Percentiles rank a stretch among this genome's conserved stretches.
phyloP scores from a whole-genome alignment of 2,329 filamentous ascomycete species.

The Aspergillus melleus region DNA sequence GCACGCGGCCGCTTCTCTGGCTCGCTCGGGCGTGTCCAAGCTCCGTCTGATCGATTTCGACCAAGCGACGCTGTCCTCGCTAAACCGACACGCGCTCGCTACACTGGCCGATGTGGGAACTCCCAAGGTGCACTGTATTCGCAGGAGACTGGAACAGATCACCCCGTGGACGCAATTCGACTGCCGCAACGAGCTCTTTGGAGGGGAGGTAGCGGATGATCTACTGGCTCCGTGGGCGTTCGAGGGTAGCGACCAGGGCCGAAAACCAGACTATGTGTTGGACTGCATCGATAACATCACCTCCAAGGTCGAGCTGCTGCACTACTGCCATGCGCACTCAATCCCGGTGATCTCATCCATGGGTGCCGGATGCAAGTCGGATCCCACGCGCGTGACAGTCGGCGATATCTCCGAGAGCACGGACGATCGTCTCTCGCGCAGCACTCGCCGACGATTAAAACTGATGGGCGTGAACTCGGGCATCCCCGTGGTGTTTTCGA shows the following conservation, averaged over 20 bases:
- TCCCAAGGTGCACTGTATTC: slow-evolving; percentile 84
- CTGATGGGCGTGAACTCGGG: slow-evolving; percentile 74
- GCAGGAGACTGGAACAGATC: slow-evolving; percentile 77
- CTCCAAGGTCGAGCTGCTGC: slow-evolving; percentile 85
- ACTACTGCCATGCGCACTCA: slow-evolving; percentile 77
- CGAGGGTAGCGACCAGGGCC: slow-evolving; percentile 44
- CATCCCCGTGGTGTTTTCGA: slow-evolving; percentile 90
- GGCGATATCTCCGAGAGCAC: slow-evolving; percentile 87
- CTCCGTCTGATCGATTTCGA: slow-evolving; percentile 94
- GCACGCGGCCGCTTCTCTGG: slow-evolving; percentile 81
- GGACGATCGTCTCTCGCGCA: slow-evolving; percentile 84
- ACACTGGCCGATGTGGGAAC: slow-evolving; percentile 92
- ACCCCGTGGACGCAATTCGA: slow-evolving; percentile 92
- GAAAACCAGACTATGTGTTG: slow-evolving; percentile 79
- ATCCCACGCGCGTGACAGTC: slow-evolving; percentile 79
- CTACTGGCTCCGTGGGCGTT: slow-evolving; percentile 67
- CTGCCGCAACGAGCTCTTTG: slow-evolving; percentile 79
- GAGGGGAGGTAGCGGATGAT: slow-evolving; percentile 61
- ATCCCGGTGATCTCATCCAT: slow-evolving; percentile 89
- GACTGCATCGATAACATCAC: slow-evolving; percentile 99
- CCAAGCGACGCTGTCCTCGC: slow-evolving; percentile 89
- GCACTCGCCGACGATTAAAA: slow-evolving; percentile 78
- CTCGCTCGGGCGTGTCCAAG: slow-evolving; percentile 83
- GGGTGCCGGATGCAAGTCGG: slow-evolving; percentile 93
- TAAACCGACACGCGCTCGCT: slow-evolving; percentile 95